phyloP scores from a whole-genome alignment of 2,329 filamentous ascomycete genomes.

The Cercospora sojina region DNA sequence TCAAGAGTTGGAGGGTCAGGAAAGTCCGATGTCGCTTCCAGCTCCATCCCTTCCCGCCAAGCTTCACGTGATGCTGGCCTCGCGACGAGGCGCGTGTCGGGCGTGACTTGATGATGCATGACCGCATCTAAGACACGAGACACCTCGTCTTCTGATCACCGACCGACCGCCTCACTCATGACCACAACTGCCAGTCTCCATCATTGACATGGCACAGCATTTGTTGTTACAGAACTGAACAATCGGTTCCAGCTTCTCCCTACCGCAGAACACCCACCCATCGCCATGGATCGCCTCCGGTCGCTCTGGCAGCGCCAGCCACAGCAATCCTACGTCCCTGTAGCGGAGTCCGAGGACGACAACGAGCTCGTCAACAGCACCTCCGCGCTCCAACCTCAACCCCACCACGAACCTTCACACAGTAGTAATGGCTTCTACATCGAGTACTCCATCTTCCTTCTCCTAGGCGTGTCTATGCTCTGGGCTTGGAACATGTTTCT shows the following conservation, averaged over 20 bases:
- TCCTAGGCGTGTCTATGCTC: constrained; percentile 89
- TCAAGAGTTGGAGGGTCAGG: background rate
- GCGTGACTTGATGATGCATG: constrained; percentile 6
- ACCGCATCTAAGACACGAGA: background rate
- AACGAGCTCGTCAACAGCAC: constrained; percentile 12
- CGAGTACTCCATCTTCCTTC: constrained; percentile 80
- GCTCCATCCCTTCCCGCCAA: background rate
- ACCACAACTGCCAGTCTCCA: background rate
- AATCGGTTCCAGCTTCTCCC: background rate
- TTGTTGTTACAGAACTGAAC: background rate
- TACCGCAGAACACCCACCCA: background rate
- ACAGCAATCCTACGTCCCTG: constrained; percentile 36
- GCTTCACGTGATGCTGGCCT: background rate
- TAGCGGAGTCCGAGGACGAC: constrained; percentile 27
- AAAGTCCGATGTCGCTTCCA: too few relatives aligned
- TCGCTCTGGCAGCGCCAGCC: constrained; percentile 31
- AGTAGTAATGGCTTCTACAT: constrained; percentile 60
- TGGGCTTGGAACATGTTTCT: constrained; percentile 99
- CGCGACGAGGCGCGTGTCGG: background rate
- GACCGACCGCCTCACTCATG: background rate
- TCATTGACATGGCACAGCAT: constrained; percentile 1
- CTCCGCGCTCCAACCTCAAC: constrained; percentile 4
- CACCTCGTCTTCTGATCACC: constrained; percentile 1
- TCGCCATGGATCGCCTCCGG: constrained; percentile 29
- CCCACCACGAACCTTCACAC: background rate